Base-by-base conservation (phyloP, 2,329 filamentous ascomycete species). In the Ophiosphaerella korrae region DNA sequence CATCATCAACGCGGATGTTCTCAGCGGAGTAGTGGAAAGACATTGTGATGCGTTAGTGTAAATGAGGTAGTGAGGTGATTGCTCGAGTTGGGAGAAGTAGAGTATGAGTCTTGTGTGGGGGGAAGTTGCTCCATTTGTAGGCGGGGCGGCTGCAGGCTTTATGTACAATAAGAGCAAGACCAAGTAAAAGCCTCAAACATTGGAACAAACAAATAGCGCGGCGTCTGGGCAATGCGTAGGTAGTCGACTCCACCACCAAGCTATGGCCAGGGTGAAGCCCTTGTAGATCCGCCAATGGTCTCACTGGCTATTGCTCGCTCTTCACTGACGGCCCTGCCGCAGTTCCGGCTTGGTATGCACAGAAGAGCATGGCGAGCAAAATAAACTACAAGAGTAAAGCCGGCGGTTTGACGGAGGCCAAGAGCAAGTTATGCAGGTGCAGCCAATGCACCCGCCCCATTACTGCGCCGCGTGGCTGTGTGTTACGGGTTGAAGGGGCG, bases 1-100 rank as follows among this genome's bases (percentile, higher is more conserved):
- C 75, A 58, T 83, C 76, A 41, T 81, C 79, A 57, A 84, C 66
- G 60, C 72, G 72, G 63, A 83, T 77, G 55, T 79, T 56, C 39
- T 75, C 50, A 40, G 79, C 76, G 44, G 76, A 75, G 46, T 64
- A 52, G 71, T 84, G 79, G 76, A 85, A 85, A 45, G 56, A 51
- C 65, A 68, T 67, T 36, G 26, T 66, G 57, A 36, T 7, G 12
- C 21, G 43, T 23, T 11, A 34, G 34, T 13, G 9, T 34, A 34
- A 42, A 7, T 39, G 35, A 24, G 45, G 34, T 35, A 42, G 11
- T 39, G 35, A 24, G 42, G 34, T 35, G 11, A 5, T 38, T 11
- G 34, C 14, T 33, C 21, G 36, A 37, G 40, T 29, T 37, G 26
- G 33, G 24, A 16, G 26, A 29, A 34, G 12, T 29, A 32, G 42